phyloP scores from a whole-genome alignment of 805 yeast genomes.

The Wickerhamomyces sydowiorum region DNA sequence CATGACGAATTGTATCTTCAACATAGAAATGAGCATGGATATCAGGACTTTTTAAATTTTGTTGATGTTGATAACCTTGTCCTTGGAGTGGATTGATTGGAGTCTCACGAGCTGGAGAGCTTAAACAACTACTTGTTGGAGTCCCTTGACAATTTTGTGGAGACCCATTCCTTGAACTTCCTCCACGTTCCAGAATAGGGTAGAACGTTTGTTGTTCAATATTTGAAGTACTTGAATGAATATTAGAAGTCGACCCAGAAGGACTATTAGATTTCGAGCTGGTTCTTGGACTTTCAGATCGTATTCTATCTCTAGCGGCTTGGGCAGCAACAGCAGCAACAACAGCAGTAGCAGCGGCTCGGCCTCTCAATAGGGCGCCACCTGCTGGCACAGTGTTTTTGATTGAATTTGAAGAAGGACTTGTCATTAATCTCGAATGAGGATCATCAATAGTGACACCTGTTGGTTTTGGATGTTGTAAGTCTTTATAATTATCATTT shows the following conservation, averaged over 20 bases:
- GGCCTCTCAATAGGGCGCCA: conserved; percentile 36
- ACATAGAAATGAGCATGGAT: conserved; percentile 79
- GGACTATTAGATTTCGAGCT: conserved; percentile 16
- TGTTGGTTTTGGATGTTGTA: background rate
- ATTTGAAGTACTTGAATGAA: no score
- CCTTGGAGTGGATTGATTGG: background rate
- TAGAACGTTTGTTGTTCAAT: background rate
- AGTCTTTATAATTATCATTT: conserved; percentile 1
- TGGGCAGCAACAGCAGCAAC: conserved; percentile 35
- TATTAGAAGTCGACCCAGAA: conserved; percentile 2
- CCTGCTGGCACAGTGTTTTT: conserved; percentile 39
- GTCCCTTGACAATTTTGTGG: background rate
- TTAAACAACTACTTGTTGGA: conserved; percentile 14
- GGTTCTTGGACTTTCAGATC: conserved; percentile 7
- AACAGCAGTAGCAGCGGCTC: conserved; percentile 32
- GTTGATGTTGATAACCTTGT: conserved; percentile 18
- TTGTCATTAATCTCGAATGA: conserved; percentile 1
- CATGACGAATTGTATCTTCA: conserved; percentile 58
- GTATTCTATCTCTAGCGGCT: conserved; percentile 25
- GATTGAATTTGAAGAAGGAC: background rate
- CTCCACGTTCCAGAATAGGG: background rate
- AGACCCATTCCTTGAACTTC: background rate
- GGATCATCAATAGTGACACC: background rate
- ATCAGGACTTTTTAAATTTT: conserved; percentile 42
- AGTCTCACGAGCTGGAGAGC: conserved; percentile 10